These are phyloP conservation scores for Solanum chacoense DNA, from an alignment of 305 asterid species.

Conservation along the genomic window DNA sequence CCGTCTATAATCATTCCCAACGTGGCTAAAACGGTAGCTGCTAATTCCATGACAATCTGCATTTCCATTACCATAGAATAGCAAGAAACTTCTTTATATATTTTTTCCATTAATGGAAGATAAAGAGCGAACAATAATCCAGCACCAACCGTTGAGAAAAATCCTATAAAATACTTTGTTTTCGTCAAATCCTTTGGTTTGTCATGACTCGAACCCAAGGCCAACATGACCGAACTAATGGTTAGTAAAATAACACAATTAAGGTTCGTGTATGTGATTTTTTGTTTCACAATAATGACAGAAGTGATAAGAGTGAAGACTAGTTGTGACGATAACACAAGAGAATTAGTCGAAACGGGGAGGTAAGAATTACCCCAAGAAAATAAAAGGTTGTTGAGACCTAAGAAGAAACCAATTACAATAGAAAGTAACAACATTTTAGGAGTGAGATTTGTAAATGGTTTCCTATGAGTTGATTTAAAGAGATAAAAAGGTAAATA, in stretches of 20 bases:
- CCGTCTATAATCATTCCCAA: background rate
- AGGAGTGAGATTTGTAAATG: background rate
- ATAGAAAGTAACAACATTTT: background rate
- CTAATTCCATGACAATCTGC: background rate
- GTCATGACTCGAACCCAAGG: background rate
- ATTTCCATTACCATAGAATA: background rate
- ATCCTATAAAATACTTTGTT: background rate
- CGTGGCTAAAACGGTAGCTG: background rate
- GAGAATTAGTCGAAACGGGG: background rate
- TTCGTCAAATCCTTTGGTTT: background rate
- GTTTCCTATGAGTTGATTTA: background rate
- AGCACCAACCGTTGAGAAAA: background rate
- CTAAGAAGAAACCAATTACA: background rate
- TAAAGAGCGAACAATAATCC: background rate
- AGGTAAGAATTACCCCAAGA: slow-evolving; percentile 7
- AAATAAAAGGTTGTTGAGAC: slow-evolving; percentile 6
- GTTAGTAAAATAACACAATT: slow-evolving; percentile 1
- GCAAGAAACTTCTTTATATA: background rate
- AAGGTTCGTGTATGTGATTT: background rate
- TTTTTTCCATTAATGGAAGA: background rate
- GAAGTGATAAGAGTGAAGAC: slow-evolving; percentile 2
- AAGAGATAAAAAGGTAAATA: background rate
- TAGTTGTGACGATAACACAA: background rate
- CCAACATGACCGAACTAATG: background rate
- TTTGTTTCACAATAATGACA: background rate